These are phyloP conservation scores for Fistulinella prunicolor DNA, from an alignment of 768 basidiomycete genomes.

Conservation along the genomic window DNA sequence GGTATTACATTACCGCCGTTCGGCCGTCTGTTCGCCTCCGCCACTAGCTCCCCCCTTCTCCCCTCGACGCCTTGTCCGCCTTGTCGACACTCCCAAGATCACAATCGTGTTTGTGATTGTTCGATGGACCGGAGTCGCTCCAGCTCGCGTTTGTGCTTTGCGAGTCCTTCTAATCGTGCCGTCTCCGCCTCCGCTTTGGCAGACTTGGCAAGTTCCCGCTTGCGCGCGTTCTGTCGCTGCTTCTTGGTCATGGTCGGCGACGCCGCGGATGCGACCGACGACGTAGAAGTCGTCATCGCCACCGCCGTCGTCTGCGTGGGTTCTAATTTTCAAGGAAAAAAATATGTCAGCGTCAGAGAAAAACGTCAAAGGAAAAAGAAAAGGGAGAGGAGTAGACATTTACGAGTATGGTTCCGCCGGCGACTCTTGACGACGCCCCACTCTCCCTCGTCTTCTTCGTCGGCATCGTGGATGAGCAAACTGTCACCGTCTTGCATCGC, in stretches of 20 bases:
- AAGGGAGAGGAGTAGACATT: constrained; percentile 9
- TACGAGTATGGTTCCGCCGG: constrained; percentile 41
- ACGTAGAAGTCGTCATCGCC: constrained; percentile 5
- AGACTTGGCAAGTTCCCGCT: constrained; percentile 55
- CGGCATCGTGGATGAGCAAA: constrained; percentile 52
- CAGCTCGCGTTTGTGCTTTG: constrained; percentile 57
- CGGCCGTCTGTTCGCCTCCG: constrained; percentile 20
- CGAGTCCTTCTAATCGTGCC: constrained; percentile 48
- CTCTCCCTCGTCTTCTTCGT: constrained; percentile 68
- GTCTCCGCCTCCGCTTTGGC: constrained; percentile 54
- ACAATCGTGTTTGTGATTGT: constrained; percentile 21
- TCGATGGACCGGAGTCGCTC: constrained; percentile 54
- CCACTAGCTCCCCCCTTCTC: neutral
- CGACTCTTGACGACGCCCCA: constrained; percentile 73
- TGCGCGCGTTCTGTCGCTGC: constrained; percentile 66
- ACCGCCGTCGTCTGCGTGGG: constrained; percentile 10
- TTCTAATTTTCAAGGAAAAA: constrained; percentile 12
- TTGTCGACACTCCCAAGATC: neutral
- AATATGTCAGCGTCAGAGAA: constrained; percentile 5
- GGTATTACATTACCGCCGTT: constrained; percentile 47
- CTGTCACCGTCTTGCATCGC: constrained; percentile 24
- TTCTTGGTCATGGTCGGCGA: constrained; percentile 57
- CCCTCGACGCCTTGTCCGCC: no score
- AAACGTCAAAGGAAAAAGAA: neutral
- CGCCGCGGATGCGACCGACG: constrained; percentile 27